Evolutionary conservation across 2,329 filamentous ascomycete genomes (phyloP).

Genomic region (Neofusicoccum kwambonambiense): DNA sequence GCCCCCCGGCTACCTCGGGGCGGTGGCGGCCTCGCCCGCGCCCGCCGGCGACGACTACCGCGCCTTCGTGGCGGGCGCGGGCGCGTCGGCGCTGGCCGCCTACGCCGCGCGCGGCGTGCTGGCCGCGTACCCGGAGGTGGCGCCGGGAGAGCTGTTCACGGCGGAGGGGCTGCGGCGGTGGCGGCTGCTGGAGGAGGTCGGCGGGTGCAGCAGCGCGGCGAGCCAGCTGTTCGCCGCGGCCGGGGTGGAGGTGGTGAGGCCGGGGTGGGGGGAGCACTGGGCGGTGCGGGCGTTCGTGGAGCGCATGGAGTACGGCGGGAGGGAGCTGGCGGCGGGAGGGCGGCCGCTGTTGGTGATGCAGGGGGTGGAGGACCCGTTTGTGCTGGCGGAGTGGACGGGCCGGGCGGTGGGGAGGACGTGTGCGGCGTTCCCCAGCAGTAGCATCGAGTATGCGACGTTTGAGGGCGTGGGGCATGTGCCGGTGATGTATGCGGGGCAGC

Average conservation of each 20-base stretch:
- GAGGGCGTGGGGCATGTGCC: slow-evolving; percentile 30
- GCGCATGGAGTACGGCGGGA: background rate
- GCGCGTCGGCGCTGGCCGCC: background rate
- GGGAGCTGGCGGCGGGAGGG: background rate
- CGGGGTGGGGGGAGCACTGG: background rate
- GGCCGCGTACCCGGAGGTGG: background rate
- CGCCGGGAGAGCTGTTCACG: background rate
- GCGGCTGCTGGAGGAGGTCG: background rate
- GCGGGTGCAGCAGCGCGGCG: background rate
- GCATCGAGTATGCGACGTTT: slow-evolving; percentile 23
- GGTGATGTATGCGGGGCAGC: slow-evolving; percentile 29
- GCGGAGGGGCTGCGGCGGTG: no score
- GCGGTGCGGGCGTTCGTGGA: background rate
- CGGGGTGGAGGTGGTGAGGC: background rate
- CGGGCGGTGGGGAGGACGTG: background rate
- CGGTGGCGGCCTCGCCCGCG: background rate
- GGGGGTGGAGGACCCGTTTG: background rate
- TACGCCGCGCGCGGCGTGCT: background rate
- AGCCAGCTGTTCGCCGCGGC: background rate
- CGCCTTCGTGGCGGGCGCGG: background rate
- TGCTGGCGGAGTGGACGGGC: background rate
- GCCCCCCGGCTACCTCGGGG: background rate
- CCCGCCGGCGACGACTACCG: background rate
- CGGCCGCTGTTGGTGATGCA: slow-evolving; percentile 3
- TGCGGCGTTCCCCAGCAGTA: background rate